Conservation (phyloP, 2,329 filamentous ascomycete genomes). For the Aspergillus novofumigatus region DNA sequence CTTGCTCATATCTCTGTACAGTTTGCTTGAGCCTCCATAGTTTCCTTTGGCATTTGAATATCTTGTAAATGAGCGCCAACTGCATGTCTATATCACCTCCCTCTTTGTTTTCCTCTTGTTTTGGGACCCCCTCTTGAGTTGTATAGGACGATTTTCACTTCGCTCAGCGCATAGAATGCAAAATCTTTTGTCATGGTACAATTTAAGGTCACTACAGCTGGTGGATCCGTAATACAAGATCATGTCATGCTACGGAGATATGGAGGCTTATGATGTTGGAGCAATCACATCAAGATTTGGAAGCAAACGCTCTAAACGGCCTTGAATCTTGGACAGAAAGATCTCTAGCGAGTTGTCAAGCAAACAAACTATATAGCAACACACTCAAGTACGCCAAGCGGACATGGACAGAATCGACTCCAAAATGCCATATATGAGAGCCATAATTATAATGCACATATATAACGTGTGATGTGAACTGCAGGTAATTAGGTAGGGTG, state of each 20-base stretch:
- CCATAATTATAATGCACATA: neutral
- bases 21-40: conserved; percentile 1
- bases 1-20: neutral
- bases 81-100: conserved; percentile 6
- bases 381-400: no score
- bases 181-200: neutral
- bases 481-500: neutral
- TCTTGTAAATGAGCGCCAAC: conserved; percentile 14
- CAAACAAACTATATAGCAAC: neutral
- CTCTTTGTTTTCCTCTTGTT: neutral
- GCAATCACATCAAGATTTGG: neutral
- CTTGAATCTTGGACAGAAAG: no score
- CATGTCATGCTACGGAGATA: neutral
- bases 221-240: neutral
- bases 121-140: neutral
- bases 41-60: conserved; percentile 1
- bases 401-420: no score
- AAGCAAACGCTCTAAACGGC: no score
- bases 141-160: neutral
- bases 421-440: neutral
- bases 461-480: neutral
- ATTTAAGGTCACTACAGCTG: neutral
- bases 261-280: neutral
- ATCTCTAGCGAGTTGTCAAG: neutral
- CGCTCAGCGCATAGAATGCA: neutral